Percentiles rank a stretch among this genome's conserved stretches.
Evolutionary conservation across 192 early-diverging fungal genomes (phyloP).

Genomic region (Umbelopsis vinacea): DNA sequence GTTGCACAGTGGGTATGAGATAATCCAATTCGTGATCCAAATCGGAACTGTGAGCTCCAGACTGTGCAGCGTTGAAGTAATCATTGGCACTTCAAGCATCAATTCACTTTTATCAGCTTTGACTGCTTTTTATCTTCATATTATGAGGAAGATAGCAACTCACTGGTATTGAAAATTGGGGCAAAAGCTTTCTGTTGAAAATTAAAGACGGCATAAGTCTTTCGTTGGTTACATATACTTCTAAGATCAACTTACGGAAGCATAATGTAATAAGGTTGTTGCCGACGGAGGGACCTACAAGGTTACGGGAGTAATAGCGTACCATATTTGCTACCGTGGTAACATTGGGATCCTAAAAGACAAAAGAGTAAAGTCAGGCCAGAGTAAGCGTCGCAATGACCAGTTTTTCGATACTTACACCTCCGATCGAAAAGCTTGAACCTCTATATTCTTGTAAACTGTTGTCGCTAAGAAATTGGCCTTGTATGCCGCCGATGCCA

Average conservation of each 20-base stretch:
- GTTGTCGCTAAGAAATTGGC: conserved; percentile 30
- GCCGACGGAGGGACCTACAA: conserved; percentile 52
- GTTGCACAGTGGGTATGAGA: conserved; percentile 29
- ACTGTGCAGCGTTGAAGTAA: conserved; percentile 57
- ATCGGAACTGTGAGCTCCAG: conserved; percentile 55
- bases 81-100: neutral
- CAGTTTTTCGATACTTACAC: conserved; percentile 29
- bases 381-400: neutral
- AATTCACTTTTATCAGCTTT: neutral
- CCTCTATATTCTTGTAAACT: conserved; percentile 54
- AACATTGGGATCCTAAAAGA: conserved; percentile 37
- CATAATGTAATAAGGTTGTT: conserved; percentile 55
- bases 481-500: conserved; percentile 47
- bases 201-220: neutral
- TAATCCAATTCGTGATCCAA: conserved; percentile 51
- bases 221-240: neutral
- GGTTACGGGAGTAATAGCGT: conserved; percentile 41
- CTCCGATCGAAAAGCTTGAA: conserved; percentile 59
- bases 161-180: conserved; percentile 33
- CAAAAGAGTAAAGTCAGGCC: neutral
- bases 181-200: conserved; percentile 24
- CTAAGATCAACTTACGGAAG: conserved; percentile 40
- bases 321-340: conserved; percentile 53
- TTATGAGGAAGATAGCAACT: neutral
- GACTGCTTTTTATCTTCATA: neutral